phyloP scores from a whole-genome alignment of 768 basidiomycete species.

The Suillus cothurnatus region DNA sequence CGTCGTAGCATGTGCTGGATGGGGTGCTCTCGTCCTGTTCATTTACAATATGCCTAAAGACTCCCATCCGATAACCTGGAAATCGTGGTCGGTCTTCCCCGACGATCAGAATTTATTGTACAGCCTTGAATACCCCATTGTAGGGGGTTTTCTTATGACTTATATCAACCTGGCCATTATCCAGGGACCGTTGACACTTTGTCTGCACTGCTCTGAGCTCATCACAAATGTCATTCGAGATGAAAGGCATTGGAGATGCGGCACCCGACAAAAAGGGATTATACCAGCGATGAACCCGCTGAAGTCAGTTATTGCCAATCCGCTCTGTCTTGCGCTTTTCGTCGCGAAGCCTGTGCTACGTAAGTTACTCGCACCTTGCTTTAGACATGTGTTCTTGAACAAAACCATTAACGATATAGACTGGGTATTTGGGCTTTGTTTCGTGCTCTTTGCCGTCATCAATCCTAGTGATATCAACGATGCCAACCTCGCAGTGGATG shows the following conservation, averaged over 20 bases:
- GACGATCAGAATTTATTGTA: slow-evolving; percentile 21
- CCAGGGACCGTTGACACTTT: slow-evolving; percentile 32
- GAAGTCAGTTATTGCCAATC: slow-evolving; percentile 22
- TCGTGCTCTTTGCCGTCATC: neutral
- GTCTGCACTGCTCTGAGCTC: slow-evolving; percentile 31
- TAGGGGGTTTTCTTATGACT: slow-evolving; percentile 17
- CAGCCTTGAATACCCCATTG: neutral
- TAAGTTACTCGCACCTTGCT: slow-evolving; percentile 13
- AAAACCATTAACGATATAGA: slow-evolving; percentile 18
- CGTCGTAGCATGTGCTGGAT: too few relatives aligned
- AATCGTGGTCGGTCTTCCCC: slow-evolving; percentile 31
- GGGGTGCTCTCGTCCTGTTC: too few relatives aligned
- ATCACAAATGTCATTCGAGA: slow-evolving; percentile 30
- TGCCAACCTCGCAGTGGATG: too few relatives aligned
- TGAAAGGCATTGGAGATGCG: slow-evolving; percentile 26
- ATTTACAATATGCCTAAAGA: neutral
- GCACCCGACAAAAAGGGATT: slow-evolving; percentile 18
- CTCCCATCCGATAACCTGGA: slow-evolving; percentile 9
- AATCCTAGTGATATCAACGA: too few relatives aligned
- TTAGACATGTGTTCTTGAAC: neutral
- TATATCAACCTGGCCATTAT: slow-evolving; percentile 27
- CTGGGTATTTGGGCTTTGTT: slow-evolving; percentile 32
- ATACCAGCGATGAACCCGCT: slow-evolving; percentile 25
- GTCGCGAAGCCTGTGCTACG: slow-evolving; percentile 26
- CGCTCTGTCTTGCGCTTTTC: slow-evolving; percentile 16